Percentiles rank a stretch among this genome's conserved stretches.
Conservation (phyloP, 2,329 filamentous ascomycete genomes). For the Botrytis pseudocinerea region DNA sequence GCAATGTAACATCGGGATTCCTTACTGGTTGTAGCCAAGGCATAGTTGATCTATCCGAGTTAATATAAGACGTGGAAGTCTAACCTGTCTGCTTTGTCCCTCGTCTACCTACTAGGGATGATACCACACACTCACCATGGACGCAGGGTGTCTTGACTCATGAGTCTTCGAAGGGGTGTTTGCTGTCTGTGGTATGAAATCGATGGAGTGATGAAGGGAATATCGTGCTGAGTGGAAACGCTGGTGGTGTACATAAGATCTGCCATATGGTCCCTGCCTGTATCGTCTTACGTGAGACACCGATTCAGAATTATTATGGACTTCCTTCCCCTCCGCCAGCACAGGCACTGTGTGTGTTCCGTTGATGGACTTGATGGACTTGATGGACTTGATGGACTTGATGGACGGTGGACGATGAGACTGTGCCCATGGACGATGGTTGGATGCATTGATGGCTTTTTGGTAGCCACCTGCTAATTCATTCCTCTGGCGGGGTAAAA, state of each 20-base stretch:
- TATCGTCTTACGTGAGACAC: neutral
- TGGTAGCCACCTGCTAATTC: neutral
- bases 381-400: neutral
- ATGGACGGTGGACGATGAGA: neutral
- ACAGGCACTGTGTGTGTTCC: neutral
- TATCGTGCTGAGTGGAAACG: too few species aligned
- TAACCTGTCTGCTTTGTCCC: neutral
- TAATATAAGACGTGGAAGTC: neutral
- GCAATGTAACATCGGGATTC: neutral
- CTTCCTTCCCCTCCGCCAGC: neutral
- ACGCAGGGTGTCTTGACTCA: too few species aligned
- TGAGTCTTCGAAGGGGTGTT: too few species aligned
- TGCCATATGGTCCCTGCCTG: neutral
- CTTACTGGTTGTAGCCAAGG: constrained; percentile 1
- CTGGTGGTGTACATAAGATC: neutral
- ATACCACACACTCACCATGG: too few species aligned
- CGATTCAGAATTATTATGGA: neutral
- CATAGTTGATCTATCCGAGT: neutral
- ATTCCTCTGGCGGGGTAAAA: neutral
- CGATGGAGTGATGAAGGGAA: too few species aligned
- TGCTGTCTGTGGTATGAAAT: too few species aligned
- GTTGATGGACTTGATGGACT: neutral
- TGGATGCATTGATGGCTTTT: neutral
- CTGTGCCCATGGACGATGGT: neutral
- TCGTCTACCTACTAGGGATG: too few species aligned